Base-by-base conservation (phyloP, 805 yeast species). In the Millerago galiae region DNA sequence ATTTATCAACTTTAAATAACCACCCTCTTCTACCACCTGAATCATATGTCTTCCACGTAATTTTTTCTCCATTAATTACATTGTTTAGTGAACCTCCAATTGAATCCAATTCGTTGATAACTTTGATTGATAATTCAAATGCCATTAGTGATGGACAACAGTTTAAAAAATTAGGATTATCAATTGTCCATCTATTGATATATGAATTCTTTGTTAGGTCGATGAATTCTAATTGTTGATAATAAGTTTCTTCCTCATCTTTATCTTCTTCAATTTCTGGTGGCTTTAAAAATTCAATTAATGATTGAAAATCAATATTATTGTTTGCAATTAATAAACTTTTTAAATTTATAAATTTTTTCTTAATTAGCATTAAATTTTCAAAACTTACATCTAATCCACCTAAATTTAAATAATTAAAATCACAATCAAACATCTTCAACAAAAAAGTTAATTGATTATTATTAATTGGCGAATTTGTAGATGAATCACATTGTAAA, bases 21-120 rank as follows among this genome's bases (percentile, higher is more conserved):
- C 96, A 88, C 11, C 86, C 81, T 47, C 96, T 70, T 47, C 95
- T 70, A 5, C 95, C 95, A 53, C 56, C 67, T 18, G 67, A 70
- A 48, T 42, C 71, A 61, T 15, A 62, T 46, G 47, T 57, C 41
- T 37, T 54, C 60, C 52, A 66, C 40, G 28, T 53, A 53, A 34
- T 49, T 40, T 41, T 62, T 42, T 41, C 55, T 40, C 38, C 53
- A 13, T 41, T 35, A 26, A 58, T 55, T 21, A 57, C 46, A 30
- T 40, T 62, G 42, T 39, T 42, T 10, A 56, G 30, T 18, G 44
- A 43, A 4, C 60, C 59, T 16, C 61, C 62, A 21, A 52, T 47
- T 9, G 42, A 29, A 10, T 74, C 72, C 31, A 77, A 53, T 18
- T 75, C 77, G 43, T 69, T 75, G 33, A 74, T 63, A n/a, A 70